phyloP scores from a whole-genome alignment of 306 rosid species.

The Castanopsis chinensis region DNA sequence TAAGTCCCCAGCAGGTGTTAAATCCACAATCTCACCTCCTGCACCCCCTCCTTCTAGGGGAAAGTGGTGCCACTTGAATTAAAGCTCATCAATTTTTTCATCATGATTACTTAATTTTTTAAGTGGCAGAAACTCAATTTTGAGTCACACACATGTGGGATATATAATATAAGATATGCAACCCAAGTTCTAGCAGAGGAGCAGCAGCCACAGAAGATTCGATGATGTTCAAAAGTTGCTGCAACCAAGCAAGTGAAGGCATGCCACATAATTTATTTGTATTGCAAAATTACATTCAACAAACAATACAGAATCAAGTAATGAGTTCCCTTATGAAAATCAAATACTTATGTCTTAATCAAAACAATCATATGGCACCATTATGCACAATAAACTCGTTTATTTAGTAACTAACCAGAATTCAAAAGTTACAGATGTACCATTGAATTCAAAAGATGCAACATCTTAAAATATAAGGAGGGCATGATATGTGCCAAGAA shows the following conservation, averaged over 20 bases:
- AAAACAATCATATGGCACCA: background rate
- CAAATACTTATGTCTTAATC: background rate
- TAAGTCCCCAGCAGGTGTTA: background rate
- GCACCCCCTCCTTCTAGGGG: no score
- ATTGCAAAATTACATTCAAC: background rate
- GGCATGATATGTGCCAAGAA: background rate
- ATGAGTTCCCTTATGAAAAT: background rate
- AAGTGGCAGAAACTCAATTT: background rate
- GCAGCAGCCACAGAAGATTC: background rate
- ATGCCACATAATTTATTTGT: background rate
- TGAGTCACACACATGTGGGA: background rate
- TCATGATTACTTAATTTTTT: background rate
- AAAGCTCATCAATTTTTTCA: background rate
- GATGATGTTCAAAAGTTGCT: background rate
- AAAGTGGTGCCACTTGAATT: background rate
- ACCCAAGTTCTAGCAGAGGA: background rate
- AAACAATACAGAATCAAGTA: background rate
- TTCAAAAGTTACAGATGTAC: background rate
- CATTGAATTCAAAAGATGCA: background rate
- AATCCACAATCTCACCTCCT: no score
- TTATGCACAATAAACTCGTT: background rate
- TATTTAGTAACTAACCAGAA: slow-evolving; percentile 2
- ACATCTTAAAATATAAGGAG: background rate
- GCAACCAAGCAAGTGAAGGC: slow-evolving; percentile 4
- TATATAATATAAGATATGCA: background rate